Evolutionary conservation across 106 monocot species (phyloP), one percentile per base, ranked within the genome.

Genomic region (Dendrobium huoshanense): DNA sequence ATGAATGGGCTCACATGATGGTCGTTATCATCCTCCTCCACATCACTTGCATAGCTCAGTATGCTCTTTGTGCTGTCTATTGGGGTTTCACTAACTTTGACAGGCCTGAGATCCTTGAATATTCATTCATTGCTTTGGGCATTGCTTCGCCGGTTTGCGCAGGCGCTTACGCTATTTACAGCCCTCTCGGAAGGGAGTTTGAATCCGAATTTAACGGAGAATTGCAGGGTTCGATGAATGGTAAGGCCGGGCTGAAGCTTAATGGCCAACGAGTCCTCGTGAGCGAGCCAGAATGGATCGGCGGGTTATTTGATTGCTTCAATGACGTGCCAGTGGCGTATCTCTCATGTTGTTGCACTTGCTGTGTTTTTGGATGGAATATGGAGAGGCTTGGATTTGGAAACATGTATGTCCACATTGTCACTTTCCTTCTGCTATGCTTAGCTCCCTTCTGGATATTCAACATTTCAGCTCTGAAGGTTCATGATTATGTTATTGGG

Each of bases 1-100:
- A 87, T 19, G 91, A 91, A 78, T 85, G 91, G 91, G 54, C 45
- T 19, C 91, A 91, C 67, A 91, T 91, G 88, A 85, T 87, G 88
- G 84, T 89, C 11, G 91, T 91, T 6, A 84, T 91, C 68, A 5
- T 83, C 64, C 87, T 91, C 43, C 87, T 91, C 78, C 80, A 91
- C 78, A n/a, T 91, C 7, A 91, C 87, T 68, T 91, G 88, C 54
- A 79, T 89, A 61, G 88, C 88, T 58, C 91, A 91, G 56, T 91
- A 91, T 82, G 91, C 87, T 17, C 67, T 89, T 8, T 91, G 91
- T 70, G 85, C 87, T 1, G 87, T 91, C 31, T 87, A 91, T 67
- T 85, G 77, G 81, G 88, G 87, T n/a, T 91, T 85, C 55, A 59
- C 77, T 9, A 81, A 85, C 56, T 85, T 85, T 33, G 55, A 74